Conservation (phyloP, 108 stramenopile species). For the Conticribra guillardii region DNA sequence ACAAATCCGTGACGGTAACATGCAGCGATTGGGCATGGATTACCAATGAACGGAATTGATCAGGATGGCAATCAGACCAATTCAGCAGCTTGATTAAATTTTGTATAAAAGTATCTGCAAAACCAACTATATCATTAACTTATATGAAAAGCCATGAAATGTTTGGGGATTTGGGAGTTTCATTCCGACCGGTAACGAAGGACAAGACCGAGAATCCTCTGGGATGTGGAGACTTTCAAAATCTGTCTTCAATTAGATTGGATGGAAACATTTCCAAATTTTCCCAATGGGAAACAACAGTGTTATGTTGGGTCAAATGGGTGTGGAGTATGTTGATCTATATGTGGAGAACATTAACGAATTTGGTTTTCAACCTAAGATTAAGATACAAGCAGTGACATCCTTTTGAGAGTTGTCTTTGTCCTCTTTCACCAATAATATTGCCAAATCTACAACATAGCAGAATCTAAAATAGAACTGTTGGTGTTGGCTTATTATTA, state of each 20-base stretch:
- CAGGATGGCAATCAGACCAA: slow-evolving; percentile 40
- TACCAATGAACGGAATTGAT: slow-evolving; percentile 29
- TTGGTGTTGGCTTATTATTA: no score
- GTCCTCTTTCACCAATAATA: no score
- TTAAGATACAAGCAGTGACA: no score
- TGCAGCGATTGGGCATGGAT: slow-evolving; percentile 43
- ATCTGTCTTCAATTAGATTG: slow-evolving; percentile 6
- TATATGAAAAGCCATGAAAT: slow-evolving; percentile 30
- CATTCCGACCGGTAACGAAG: slow-evolving; percentile 21
- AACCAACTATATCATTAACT: slow-evolving; percentile 19
- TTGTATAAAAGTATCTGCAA: slow-evolving; percentile 13
- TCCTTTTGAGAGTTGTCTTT: no score
- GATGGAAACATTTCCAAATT: slow-evolving; percentile 5
- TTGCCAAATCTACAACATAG: no score
- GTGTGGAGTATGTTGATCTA: slow-evolving; percentile 22
- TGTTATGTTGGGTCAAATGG: slow-evolving; percentile 19
- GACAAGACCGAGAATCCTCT: slow-evolving; percentile 1
- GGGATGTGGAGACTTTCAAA: slow-evolving; percentile 22
- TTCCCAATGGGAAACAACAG: slow-evolving; percentile 21
- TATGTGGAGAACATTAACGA: slow-evolving; percentile 14
- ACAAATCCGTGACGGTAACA: slow-evolving; percentile 13
- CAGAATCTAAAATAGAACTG: no score
- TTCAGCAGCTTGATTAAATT: slow-evolving; percentile 27
- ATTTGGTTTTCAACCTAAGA: no score
- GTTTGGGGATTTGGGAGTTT: slow-evolving; percentile 20